Evolutionary conservation across 805 yeast species (phyloP), one percentile per base, ranked within the genome.

Genomic region (Wickerhamiella alocasiicola): DNA sequence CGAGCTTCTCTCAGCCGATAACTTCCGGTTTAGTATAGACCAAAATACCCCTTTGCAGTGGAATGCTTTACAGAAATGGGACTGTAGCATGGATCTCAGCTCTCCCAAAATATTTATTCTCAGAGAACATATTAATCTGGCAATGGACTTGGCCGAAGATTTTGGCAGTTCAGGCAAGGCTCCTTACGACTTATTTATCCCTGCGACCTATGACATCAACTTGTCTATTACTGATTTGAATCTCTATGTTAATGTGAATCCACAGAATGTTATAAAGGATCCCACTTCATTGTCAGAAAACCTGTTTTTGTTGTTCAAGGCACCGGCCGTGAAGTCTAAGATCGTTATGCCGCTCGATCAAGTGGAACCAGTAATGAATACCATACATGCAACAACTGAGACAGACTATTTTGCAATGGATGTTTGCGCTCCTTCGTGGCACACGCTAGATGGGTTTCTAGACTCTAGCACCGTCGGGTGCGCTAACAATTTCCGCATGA

Each of bases 391-490:
- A 20, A 13, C 24, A 2, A 15, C 60, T 6, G 17, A 31, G 33
- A 50, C 94, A 0, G 74, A 81, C 0, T 61, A 60, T 36, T 72
- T 84, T 48, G 70, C 76, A 36, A 52, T 91, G 35, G 62, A 71
- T 1, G 56, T 87, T 2, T 79, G 76, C 43, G 74, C 91, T 0
- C 97, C 98, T 0, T 79, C 88, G 1, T 91, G 97, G 95, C 93
- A 84, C 53, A 87, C 97, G 0, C 63, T 76, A 19, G 72, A 76
- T 41, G 77, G 79, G 36, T 88, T 88, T 49, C 56, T 81, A 62
- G 68, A 69, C 35, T 60, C 70, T 9, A 72, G 69, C 15, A 70
- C 71, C 12, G 67, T 84, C 46, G 97, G 95, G 0, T 63, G 75
- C 45, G 74, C 85, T 0, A 63, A 69, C 20, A 69, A 76, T 41